Base-by-base conservation (phyloP, 371 early-diverging fungal genomes). In the Mortierella polycephala region DNA sequence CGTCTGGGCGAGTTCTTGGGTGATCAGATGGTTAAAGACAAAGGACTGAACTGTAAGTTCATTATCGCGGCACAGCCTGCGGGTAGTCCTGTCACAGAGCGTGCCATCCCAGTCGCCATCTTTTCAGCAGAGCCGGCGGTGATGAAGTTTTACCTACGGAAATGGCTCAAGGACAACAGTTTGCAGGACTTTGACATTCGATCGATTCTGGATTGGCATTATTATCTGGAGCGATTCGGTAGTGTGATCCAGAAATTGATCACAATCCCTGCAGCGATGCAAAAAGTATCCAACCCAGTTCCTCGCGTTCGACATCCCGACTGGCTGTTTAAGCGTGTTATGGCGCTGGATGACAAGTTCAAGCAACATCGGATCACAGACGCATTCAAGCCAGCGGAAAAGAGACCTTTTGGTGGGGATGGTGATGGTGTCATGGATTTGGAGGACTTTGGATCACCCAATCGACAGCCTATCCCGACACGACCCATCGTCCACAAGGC, bases 231-330 rank as follows among this genome's bases (percentile, higher is more conserved):
- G 70, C 93, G 99, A 45, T 96, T 99, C 69, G 96, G 96, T 18
- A 91, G 93, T 23, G 96, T 97, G 1, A 94, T 99, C 71, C 97
- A 96, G 76, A 98, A 99, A 80, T 84, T 99, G 50, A 98, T 99
- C 69, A 96, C 99, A 6, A 98, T 99, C 72, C 99, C 99, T 6
- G 99, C 99, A 4, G 96, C 98, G 5, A 94, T 97, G 94, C 99
- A 99, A 83, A 89, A 92, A 30, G 92, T 99, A 6, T 42, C 85
- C 7, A 99, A 99, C 81, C 99, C 99, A 1, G 91, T 99, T 5
- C 94, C 95, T 16, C 87, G 99, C 30, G 91, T 99, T 4, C 82
- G 86, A 12, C 96, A 97, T 76, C 99, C 99, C 0, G 96, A 98
- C 60, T 99, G 99, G 99, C 82, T 99, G 45, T 82, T 84, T 23